Evolutionary conservation across 768 basidiomycete species (phyloP).

Genomic region (Auricularia auricula-judae): DNA sequence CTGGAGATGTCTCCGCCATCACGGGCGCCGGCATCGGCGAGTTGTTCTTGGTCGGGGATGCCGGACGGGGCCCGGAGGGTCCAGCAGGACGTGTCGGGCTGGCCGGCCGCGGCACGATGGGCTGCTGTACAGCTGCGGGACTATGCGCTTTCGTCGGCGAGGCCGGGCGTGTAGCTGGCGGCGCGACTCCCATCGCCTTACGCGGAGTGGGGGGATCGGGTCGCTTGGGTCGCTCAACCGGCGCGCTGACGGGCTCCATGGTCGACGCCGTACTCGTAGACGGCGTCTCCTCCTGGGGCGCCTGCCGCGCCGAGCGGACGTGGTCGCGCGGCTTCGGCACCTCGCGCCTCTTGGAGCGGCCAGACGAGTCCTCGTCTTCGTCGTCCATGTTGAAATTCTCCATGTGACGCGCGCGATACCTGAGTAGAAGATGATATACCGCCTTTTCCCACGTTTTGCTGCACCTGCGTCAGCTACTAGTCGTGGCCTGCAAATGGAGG

Average conservation of each 20-base stretch:
- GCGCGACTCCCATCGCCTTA: constrained; percentile 10
- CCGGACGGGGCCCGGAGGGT: neutral
- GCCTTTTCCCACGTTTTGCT: constrained; percentile 81
- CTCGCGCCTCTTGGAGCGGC: constrained; percentile 5
- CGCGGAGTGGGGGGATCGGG: constrained; percentile 25
- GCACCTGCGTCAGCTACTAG: neutral
- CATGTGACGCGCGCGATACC: constrained; percentile 66
- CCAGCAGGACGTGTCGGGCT: neutral
- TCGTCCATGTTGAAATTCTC: constrained; percentile 70
- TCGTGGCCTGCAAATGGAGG: neutral
- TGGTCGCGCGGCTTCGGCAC: constrained; percentile 10
- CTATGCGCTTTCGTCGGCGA: neutral
- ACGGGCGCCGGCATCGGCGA: too few relatives aligned
- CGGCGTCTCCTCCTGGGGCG: too few relatives aligned
- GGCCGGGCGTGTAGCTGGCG: neutral
- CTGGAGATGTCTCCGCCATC: too few relatives aligned
- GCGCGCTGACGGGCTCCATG: constrained; percentile 4
- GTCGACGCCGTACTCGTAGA: too few relatives aligned
- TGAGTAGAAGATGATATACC: constrained; percentile 82
- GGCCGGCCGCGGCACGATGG: neutral
- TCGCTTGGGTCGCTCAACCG: constrained; percentile 9
- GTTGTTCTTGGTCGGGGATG: too few relatives aligned
- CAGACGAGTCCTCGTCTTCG: constrained; percentile 12
- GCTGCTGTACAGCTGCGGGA: neutral
- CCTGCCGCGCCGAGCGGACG: too few relatives aligned